Percentiles rank a stretch among this genome's conserved stretches.
These are phyloP conservation scores for Omphalotus guepiniiformis DNA, from an alignment of 768 basidiomycete genomes.

Conservation along the genomic window DNA sequence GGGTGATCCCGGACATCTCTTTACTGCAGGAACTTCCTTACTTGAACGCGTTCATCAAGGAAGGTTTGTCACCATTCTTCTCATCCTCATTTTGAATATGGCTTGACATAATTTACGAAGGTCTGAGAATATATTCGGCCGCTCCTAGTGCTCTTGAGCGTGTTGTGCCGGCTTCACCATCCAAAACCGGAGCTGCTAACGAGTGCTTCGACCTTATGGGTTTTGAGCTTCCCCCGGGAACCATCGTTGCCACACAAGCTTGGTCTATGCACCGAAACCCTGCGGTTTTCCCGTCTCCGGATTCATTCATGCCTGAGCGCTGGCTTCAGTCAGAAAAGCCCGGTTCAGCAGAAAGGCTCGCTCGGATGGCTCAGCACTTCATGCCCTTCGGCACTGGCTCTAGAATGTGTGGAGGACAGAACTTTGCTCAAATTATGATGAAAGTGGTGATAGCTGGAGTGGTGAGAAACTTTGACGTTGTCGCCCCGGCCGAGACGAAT, in stretches of 20 bases:
- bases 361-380: conserved; percentile 62
- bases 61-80: conserved; percentile 39
- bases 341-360: conserved; percentile 36
- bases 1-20: conserved; percentile 54
- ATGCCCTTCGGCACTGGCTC: conserved; percentile 75
- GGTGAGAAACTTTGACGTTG: conserved; percentile 63
- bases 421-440: conserved; percentile 66
- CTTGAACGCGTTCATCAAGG: conserved; percentile 54
- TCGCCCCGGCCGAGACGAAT: conserved; percentile 63
- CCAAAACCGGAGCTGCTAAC: conserved; percentile 45
- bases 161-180: conserved; percentile 57
- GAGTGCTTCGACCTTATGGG: conserved; percentile 77
- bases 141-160: conserved; percentile 74
- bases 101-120: conserved; percentile 29
- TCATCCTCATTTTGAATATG: neutral
- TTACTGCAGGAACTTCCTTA: conserved; percentile 54
- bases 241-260: conserved; percentile 69
- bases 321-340: conserved; percentile 55
- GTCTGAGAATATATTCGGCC: conserved; percentile 66
- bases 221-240: conserved; percentile 71
- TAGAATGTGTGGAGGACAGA: conserved; percentile 74
- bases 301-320: conserved; percentile 73
- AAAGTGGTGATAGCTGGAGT: conserved; percentile 55
- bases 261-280: conserved; percentile 81
- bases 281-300: conserved; percentile 66